Evolutionary conservation across 1,284 basidiomycete species (phyloP), one percentile per base, ranked within the genome.

Genomic region (Pyrrhoderma noxium): DNA sequence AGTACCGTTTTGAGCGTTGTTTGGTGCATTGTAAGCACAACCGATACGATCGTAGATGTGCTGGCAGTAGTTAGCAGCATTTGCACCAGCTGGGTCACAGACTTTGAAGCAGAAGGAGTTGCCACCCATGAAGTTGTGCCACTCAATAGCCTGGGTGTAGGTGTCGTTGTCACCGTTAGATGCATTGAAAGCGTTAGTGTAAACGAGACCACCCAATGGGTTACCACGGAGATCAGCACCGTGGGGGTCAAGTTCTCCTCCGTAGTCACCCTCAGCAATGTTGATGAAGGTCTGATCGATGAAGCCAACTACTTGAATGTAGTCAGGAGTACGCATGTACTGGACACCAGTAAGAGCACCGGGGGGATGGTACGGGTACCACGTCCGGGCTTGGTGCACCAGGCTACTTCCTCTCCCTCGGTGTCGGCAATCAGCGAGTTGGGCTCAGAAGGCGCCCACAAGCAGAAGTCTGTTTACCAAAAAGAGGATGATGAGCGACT

Each of bases 101-200:
- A 70, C 61, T 67, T 79, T 80, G 57, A 76, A 59, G 65, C 76
- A 80, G 65, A 77, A 73, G 0, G 55, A 23, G 57, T 67, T 64
- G n/a, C 70, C 71, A 40, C 83, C 85, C 66, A 86, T 77, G 68
- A 86, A 85, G 61, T 76, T 76, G 60, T 76, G 72, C 80, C 80
- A 84, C 57, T 81, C 75, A 41, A 69, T 68, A n/a, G 74, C 70
- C 58, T 82, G 80, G 2, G 62, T 62, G 56, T 66, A 77, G 5
- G 75, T 74, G 22, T 64, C 64, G 52, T 69, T 70, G 35, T 70
- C 62, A 14, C 65, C 70, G 40, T 65, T 65, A 52, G 58, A 61
- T 51, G 54, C 57, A 18, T 61, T 57, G 65, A 72, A 82, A 11
- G 74, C 78, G 54, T 77, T 80, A 18, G 80, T 76, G 64, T 74